phyloP scores from a whole-genome alignment of 306 rosid genomes.

The Fragaria ananassa region DNA sequence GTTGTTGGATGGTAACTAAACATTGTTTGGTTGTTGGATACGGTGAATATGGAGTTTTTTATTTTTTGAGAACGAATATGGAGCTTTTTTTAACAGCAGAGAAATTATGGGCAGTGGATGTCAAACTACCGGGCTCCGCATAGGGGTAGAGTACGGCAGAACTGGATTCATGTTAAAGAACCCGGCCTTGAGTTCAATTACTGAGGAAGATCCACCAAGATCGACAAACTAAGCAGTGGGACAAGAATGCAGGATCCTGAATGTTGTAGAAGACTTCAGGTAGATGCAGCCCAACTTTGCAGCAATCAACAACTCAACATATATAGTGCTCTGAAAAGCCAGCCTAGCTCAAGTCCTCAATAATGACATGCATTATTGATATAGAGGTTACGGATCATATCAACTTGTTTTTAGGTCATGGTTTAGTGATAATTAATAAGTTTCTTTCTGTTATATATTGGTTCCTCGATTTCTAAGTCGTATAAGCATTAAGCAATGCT shows the following conservation, averaged over 20 bases:
- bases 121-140: too few relatives aligned
- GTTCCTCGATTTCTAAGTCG: background rate
- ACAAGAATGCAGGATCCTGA: slow-evolving; percentile 1
- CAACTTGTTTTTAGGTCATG: background rate
- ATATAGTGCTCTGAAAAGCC: background rate
- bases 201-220: background rate
- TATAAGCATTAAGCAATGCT: background rate
- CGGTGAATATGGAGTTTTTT: too few relatives aligned
- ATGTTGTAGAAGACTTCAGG: background rate
- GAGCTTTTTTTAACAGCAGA: too few relatives aligned
- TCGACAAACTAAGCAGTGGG: background rate
- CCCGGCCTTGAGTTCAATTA: background rate
- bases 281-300: background rate
- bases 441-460: background rate
- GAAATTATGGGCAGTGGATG: too few relatives aligned
- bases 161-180: background rate
- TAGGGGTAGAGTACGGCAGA: too few relatives aligned
- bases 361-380: background rate
- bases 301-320: background rate
- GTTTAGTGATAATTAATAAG: background rate
- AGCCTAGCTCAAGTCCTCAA: slow-evolving; percentile 1
- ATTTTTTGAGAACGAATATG: too few relatives aligned
- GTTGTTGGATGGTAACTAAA: too few relatives aligned
- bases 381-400: background rate
- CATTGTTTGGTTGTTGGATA: too few relatives aligned